Percentiles rank a stretch among this genome's conserved stretches.
Conservation (phyloP, 2,329 filamentous ascomycete genomes). For the Fonsecaea multimorphosa region DNA sequence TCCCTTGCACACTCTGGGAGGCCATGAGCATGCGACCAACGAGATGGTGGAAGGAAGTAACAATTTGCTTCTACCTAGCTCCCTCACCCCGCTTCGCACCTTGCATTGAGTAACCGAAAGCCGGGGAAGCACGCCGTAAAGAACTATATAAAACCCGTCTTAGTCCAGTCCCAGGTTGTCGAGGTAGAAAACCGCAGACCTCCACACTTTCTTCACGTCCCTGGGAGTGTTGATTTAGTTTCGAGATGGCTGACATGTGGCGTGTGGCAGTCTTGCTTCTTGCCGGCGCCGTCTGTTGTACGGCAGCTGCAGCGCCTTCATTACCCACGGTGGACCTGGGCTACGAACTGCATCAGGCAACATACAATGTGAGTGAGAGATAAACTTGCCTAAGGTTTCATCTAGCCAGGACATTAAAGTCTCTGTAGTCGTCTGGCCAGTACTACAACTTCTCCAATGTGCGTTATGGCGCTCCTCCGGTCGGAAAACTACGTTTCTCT, state of each 20-base stretch:
- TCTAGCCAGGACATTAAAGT: not conserved
- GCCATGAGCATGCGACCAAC: not conserved
- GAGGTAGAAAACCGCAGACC: not conserved
- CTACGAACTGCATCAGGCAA: conserved; percentile 59
- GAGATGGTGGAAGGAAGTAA: not conserved
- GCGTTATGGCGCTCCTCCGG: conserved; percentile 60
- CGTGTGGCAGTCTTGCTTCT: conserved; percentile 8
- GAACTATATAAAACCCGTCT: not conserved
- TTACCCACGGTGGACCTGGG: conserved; percentile 57
- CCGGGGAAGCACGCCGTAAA: not conserved
- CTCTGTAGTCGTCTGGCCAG: conserved; percentile 43
- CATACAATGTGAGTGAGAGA: conserved; percentile 30
- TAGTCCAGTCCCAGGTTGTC: not conserved
- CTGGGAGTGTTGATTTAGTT: not conserved
- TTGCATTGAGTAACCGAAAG: not conserved
- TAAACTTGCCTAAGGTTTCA: conserved; percentile 17
- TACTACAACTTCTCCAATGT: conserved; percentile 65
- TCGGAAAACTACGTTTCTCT: conserved; percentile 58
- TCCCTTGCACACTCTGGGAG: conserved; percentile 58
- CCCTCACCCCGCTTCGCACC: not conserved
- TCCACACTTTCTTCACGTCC: not conserved
- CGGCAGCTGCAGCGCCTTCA: conserved; percentile 5
- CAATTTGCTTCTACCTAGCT: not conserved
- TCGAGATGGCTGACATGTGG: not conserved
- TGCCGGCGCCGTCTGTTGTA: not conserved